Conservation (phyloP, 371 early-diverging fungal genomes). For the Mucor sp. region DNA sequence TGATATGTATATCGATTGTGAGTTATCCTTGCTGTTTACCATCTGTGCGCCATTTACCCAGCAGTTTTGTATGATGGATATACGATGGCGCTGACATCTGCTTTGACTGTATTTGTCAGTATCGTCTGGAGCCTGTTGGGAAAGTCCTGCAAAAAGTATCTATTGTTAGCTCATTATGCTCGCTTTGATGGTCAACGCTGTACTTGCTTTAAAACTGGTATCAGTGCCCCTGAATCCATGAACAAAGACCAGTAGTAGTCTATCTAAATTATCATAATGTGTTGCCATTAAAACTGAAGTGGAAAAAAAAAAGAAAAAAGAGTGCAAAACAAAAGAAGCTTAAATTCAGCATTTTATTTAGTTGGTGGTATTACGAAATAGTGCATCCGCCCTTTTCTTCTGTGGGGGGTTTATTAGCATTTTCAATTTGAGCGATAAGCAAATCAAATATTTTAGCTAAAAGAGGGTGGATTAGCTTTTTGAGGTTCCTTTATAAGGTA, state of each 20-base stretch:
- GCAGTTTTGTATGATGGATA: constrained; percentile 66
- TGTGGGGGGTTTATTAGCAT: constrained; percentile 60
- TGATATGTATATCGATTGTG: not conserved
- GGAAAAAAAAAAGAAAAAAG: not conserved
- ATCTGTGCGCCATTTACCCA: constrained; percentile 34
- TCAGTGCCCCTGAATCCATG: constrained; percentile 63
- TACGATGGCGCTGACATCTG: constrained; percentile 52
- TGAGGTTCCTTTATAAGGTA: not conserved
- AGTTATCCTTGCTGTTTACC: not conserved
- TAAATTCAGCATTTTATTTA: not conserved
- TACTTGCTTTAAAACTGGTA: constrained; percentile 43
- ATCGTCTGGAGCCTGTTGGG: constrained; percentile 58
- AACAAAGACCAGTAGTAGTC: constrained; percentile 53
- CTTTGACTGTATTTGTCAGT: constrained; percentile 42
- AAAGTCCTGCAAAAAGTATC: constrained; percentile 48
- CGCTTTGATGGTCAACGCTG: not conserved
- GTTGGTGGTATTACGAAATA: not conserved
- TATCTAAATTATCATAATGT: constrained; percentile 17
- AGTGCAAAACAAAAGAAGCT: not conserved
- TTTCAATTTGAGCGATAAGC: constrained; percentile 71
- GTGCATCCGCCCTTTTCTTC: constrained; percentile 59
- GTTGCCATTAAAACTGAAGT: not conserved
- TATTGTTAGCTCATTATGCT: not conserved
- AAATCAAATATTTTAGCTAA: constrained; percentile 68
- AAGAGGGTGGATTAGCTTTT: not conserved